A percentile compares a stretch with the other conserved stretches of the same genome.
Evolutionary conservation across 2,329 filamentous ascomycete species (phyloP).

Genomic region (Fonsecaea nubica): DNA sequence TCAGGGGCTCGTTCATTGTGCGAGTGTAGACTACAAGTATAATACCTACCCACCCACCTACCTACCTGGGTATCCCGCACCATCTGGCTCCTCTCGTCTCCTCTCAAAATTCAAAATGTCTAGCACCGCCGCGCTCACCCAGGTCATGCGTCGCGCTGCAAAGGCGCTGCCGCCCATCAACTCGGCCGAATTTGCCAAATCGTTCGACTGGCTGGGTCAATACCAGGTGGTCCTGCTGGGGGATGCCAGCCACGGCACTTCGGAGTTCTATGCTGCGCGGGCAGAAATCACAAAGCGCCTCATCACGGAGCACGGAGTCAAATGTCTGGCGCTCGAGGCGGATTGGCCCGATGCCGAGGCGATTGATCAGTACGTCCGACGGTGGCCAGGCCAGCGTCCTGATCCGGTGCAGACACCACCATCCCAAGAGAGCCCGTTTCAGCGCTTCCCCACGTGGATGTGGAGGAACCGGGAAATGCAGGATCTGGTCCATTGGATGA

Average conservation of each 20-base stretch:
- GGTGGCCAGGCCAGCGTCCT: conserved; percentile 44
- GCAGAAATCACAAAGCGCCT: conserved; percentile 60
- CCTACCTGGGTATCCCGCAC: not conserved
- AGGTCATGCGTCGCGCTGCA: conserved; percentile 11
- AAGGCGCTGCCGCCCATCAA: conserved; percentile 21
- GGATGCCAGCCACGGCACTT: conserved; percentile 57
- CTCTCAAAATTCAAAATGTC: not conserved
- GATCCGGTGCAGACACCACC: not conserved
- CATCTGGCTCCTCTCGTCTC: not conserved
- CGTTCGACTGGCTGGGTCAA: conserved; percentile 25
- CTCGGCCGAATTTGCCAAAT: conserved; percentile 8
- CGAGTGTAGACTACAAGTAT: too few relatives aligned
- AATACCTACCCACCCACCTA: not conserved
- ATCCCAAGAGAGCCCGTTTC: conserved; percentile 51
- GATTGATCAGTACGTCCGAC: conserved; percentile 59
- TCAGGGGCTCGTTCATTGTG: too few relatives aligned
- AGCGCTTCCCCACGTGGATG: conserved; percentile 63
- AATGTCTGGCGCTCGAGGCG: conserved; percentile 58
- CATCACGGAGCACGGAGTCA: conserved; percentile 59
- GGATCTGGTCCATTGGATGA: conserved; percentile 60
- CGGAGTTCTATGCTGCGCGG: conserved; percentile 61
- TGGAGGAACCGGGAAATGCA: conserved; percentile 62
- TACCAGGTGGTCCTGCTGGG: conserved; percentile 19
- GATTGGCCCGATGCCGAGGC: conserved; percentile 63
- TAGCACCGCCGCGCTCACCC: conserved; percentile 6